phyloP scores from a whole-genome alignment of 1,284 basidiomycete genomes.

The Melampsora larici-populina region DNA sequence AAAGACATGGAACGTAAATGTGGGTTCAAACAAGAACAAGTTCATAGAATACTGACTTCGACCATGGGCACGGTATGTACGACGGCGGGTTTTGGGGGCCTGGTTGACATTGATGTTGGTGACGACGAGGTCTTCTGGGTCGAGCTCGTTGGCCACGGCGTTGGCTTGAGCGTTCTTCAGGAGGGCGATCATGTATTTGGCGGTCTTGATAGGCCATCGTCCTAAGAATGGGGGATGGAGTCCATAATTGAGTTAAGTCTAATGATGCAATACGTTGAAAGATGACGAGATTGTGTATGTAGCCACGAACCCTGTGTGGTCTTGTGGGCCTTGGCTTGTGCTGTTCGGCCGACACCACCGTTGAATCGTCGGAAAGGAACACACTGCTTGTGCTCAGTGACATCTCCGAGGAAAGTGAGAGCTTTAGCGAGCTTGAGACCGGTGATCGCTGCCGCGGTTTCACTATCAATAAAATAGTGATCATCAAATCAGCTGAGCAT shows the following conservation, averaged over 20 bases:
- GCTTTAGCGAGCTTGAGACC: constrained; percentile 95
- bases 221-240: constrained; percentile 54
- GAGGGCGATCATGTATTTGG: constrained; percentile 88
- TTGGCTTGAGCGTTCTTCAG: constrained; percentile 99
- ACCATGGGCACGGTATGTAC: constrained; percentile 98
- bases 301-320: constrained; percentile 77
- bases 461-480: constrained; percentile 45
- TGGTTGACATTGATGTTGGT: constrained; percentile 98
- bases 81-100: constrained; percentile 98
- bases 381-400: constrained; percentile 92
- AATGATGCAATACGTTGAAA: not conserved
- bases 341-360: constrained; percentile 93
- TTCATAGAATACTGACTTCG: constrained; percentile 59
- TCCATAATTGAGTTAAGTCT: constrained; percentile 22
- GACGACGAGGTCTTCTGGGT: constrained; percentile 86
- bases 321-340: constrained; percentile 97
- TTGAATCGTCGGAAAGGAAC: constrained; percentile 96
- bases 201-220: constrained; percentile 99
- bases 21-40: constrained; percentile 60
- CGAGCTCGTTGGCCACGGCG: constrained; percentile 95
- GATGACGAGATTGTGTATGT: not conserved
- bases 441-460: constrained; percentile 58
- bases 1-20: constrained; percentile 55
- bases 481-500: not conserved
- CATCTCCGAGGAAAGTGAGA: constrained; percentile 88